Evolutionary conservation across 1,284 basidiomycete genomes (phyloP).

Genomic region (Schizopora paradoxa): DNA sequence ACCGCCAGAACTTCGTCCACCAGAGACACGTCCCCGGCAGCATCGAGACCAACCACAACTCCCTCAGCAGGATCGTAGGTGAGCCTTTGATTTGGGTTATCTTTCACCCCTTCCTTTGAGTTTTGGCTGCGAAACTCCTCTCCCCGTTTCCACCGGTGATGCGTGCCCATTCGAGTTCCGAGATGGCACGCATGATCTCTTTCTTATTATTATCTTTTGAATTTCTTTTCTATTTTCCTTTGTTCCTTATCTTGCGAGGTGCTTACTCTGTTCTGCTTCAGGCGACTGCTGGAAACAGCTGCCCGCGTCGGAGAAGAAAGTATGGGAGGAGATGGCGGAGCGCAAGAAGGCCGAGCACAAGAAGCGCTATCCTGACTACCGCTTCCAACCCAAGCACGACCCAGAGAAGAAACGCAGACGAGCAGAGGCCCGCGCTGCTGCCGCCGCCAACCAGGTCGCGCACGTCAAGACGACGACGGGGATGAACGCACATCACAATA

Average conservation of each 20-base stretch:
- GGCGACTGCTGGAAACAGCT: slow-evolving; percentile 66
- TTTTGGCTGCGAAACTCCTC: neutral
- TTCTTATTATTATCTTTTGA: neutral
- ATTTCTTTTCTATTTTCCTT: neutral
- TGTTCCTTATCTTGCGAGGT: neutral
- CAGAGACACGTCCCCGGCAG: slow-evolving; percentile 77
- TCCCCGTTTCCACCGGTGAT: neutral
- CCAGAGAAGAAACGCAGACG: slow-evolving; percentile 33
- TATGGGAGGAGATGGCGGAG: slow-evolving; percentile 63
- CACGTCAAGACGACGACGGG: slow-evolving; percentile 21
- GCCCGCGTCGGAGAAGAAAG: slow-evolving; percentile 57
- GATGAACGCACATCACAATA: slow-evolving; percentile 23
- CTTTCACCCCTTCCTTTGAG: neutral
- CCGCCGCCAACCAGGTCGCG: slow-evolving; percentile 33
- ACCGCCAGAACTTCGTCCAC: slow-evolving; percentile 82
- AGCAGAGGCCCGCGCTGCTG: slow-evolving; percentile 16
- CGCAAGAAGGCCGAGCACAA: slow-evolving; percentile 64
- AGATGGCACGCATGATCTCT: neutral
- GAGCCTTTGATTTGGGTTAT: slow-evolving; percentile 22
- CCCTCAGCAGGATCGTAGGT: slow-evolving; percentile 71
- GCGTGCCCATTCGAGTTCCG: neutral
- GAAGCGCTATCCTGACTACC: slow-evolving; percentile 59
- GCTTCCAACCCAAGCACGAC: slow-evolving; percentile 61
- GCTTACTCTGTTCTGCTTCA: slow-evolving; percentile 22
- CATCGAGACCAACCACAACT: slow-evolving; percentile 80